Base-by-base conservation (phyloP, 2,329 filamentous ascomycete species). In the Emericellopsis cladophorae region DNA sequence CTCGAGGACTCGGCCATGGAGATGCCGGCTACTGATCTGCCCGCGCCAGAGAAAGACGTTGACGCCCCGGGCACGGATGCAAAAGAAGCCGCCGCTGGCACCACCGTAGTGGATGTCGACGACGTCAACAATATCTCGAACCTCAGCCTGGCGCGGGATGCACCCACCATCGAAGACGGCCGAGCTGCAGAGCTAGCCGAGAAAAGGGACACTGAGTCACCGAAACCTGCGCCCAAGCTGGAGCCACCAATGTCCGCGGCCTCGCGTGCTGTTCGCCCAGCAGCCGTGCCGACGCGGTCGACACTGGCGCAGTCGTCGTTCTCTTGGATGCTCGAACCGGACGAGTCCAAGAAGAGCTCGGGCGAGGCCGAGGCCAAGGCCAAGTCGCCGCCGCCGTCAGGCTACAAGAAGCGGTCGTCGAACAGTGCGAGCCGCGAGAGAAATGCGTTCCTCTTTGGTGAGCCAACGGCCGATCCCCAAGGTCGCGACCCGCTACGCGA, bases 241-340 rank as follows among this genome's bases (percentile, higher is more conserved):
- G 31, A 24, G 29, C 8, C 23, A 23, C 26, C 12, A 23, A 7
- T 18, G n/a, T n/a, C 36, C 15, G 18, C 39, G 5, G 23, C 47
- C 14, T 39, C 31, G n/a, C 38, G 41, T 15, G 31, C 42, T 34
- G 48, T 50, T 4, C 57, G 45, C 41, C 51, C 53, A 37, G 59
- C 46, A 48, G 61, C 72, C 2, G 69, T 77, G 14, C 76, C 74
- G 0, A 76, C 76, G 16, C 70, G 80, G 18, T 82, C 81, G 4
- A 76, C 71, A 1, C 67, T 87, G 29, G 80, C 81, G 1, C 81
- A 84, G 48, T 86, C 83, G 7, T 82, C 79, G 4, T 88, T 86
- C 56, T 79, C 82, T 1, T 87, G 81, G 80, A 88, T 88, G 81
- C 66, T 88, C 2, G 78, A 79, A 48, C 72, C 71, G 4, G 70